phyloP scores from a whole-genome alignment of 2,329 filamentous ascomycete species.

The Plectosphaerella cucumerina region DNA sequence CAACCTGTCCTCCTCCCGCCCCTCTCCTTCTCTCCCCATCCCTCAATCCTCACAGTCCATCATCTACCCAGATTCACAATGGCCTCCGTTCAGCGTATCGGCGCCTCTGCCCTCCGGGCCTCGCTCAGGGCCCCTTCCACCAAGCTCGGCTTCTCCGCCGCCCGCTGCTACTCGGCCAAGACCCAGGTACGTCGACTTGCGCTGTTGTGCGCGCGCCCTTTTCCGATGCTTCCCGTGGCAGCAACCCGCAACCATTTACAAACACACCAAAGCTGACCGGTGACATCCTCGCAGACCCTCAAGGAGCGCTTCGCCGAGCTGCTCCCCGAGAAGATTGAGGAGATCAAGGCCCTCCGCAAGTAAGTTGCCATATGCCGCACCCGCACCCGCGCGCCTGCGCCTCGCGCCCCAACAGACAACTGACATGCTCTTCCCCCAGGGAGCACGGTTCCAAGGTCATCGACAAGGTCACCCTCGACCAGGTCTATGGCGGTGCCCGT shows the following conservation, averaged over 20 bases:
- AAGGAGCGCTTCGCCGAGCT: slow-evolving; percentile 98
- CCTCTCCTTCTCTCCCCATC: slow-evolving; percentile 20
- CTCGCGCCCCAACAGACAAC: slow-evolving; percentile 4
- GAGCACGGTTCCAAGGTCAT: slow-evolving; percentile 93
- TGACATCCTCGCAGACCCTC: slow-evolving; percentile 60
- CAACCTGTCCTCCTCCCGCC: slow-evolving; percentile 20
- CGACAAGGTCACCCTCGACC: slow-evolving; percentile 97
- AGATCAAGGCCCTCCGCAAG: slow-evolving; percentile 99
- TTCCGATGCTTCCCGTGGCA: background rate
- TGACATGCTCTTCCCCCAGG: slow-evolving; percentile 43
- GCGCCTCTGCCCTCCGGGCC: slow-evolving; percentile 77
- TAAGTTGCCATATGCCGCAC: slow-evolving; percentile 40
- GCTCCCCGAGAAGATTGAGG: slow-evolving; percentile 93
- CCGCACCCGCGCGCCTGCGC: slow-evolving; percentile 8
- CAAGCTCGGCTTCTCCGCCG: slow-evolving; percentile 72
- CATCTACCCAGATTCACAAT: slow-evolving; percentile 47
- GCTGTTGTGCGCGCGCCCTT: too few relatives aligned
- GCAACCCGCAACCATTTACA: background rate
- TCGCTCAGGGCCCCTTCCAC: slow-evolving; percentile 63
- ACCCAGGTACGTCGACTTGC: slow-evolving; percentile 59
- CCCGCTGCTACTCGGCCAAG: slow-evolving; percentile 92
- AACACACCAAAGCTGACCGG: slow-evolving; percentile 14
- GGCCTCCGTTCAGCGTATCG: slow-evolving; percentile 79
- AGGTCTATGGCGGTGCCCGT: slow-evolving; percentile 98
- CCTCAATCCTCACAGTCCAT: slow-evolving; percentile 14